These are phyloP conservation scores for Termitomyces sp. DNA, from an alignment of 768 basidiomycete genomes.

Conservation along the genomic window DNA sequence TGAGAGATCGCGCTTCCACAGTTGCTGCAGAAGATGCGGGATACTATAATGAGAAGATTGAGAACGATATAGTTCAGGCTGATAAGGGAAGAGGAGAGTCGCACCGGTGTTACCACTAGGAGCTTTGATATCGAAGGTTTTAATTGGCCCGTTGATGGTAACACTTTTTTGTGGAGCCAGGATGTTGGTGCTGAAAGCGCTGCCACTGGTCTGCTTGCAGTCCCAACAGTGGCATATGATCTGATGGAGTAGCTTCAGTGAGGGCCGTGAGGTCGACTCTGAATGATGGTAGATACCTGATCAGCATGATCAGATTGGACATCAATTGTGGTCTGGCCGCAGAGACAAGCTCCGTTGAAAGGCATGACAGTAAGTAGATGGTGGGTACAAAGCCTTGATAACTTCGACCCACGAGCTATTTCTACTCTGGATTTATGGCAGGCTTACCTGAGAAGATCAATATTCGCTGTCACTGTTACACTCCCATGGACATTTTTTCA, in stretches of 20 bases:
- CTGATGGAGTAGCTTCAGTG: conserved; percentile 11
- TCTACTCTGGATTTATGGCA: not conserved
- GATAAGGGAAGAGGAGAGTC: not conserved
- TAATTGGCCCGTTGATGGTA: conserved; percentile 29
- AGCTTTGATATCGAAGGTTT: conserved; percentile 24
- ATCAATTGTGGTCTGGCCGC: conserved; percentile 27
- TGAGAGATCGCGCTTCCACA: conserved; percentile 37
- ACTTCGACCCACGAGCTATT: not conserved
- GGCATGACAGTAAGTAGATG: conserved; percentile 14
- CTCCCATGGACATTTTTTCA: not conserved
- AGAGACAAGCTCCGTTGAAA: conserved; percentile 28
- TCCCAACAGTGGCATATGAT: conserved; percentile 35
- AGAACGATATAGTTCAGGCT: not conserved
- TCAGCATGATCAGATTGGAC: conserved; percentile 21
- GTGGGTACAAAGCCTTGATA: not conserved
- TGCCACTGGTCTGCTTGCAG: conserved; percentile 35
- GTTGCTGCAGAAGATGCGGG: conserved; percentile 34
- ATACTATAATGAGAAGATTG: conserved; percentile 16
- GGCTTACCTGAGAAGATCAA: not conserved
- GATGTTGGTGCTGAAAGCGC: conserved; percentile 36
- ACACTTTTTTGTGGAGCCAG: conserved; percentile 29
- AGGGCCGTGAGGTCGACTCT: not conserved
- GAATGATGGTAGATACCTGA: conserved; percentile 21
- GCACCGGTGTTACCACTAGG: conserved; percentile 31
- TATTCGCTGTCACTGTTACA: not conserved